Base-by-base conservation (phyloP, 148 eudicot species). In the Nepenthes mirabilis region DNA sequence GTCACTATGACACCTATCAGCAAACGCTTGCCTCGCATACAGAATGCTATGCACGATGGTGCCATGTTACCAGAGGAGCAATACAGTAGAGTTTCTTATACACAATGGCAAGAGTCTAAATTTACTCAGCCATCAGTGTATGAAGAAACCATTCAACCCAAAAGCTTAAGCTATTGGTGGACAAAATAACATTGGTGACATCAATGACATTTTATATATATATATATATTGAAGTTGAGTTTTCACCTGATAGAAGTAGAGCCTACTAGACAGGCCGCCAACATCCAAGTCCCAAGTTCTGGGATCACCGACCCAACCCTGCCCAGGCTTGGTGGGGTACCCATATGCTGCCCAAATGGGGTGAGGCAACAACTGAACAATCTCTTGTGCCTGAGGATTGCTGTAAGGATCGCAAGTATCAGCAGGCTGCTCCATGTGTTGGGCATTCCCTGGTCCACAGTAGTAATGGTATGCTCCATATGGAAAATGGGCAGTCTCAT, bases 351-450 rank as follows among this genome's bases (percentile, higher is more conserved):
- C 80, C 96, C 96, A 88, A 13, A 79, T 77, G 0, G 88, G 84
- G 63, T 88, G 96, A 60, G 96, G 96, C 55, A 88, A 61, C 72
- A 88, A 52, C 77, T 88, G 96, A 57, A 88, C 70, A 62, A 88
- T 64, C 74, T 88, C 95, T 60, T 88, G 95, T 35, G 86, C 82
- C 68, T 84, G 91, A 32, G 95, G 95, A 69, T 88, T 88, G 61
- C 95, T 88, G 58, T 82, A 88, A 34, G 95, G 82, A 60, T 88
- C 95, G 40, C 95, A 88, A 11, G 69, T 57, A 48, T 82, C 80
- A 61, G 62, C 70, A 1, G 85, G 88, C 48, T 77, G 56, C 53
- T 88, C 86, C 71, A 75, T 10, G 48, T 84, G 50, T 59, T 65
- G 6, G 14, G 91, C 88, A 70, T 84, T 88, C 36, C 96, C 88